phyloP scores from a whole-genome alignment of 140 eudicot species.

The Bidens hawaiensis region DNA sequence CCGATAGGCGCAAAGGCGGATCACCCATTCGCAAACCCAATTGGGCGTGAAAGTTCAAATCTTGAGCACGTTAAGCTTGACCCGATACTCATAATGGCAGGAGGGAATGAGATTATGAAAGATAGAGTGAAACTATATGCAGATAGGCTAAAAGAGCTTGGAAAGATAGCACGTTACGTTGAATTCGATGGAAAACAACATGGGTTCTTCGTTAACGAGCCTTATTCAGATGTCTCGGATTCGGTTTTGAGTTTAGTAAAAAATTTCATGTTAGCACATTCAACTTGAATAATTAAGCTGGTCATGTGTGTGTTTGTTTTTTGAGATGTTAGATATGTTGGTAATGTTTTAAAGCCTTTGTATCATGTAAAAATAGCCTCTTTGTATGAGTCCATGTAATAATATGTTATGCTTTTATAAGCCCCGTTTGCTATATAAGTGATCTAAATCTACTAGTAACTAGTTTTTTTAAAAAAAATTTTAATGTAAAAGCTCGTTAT shows the following conservation, averaged over 20 bases:
- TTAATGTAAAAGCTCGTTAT: no score
- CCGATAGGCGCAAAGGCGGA: constrained; percentile 53
- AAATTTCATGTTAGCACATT: constrained; percentile 32
- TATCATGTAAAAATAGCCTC: constrained; percentile 3
- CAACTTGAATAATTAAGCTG: constrained; percentile 14
- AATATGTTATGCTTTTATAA: background rate
- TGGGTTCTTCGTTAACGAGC: constrained; percentile 66
- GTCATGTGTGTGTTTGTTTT: background rate
- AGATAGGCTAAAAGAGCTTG: constrained; percentile 36
- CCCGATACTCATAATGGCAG: constrained; percentile 59
- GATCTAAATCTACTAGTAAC: background rate
- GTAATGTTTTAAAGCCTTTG: background rate
- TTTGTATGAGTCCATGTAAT: background rate
- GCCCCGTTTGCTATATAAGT: background rate
- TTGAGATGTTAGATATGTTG: background rate
- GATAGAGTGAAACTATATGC: constrained; percentile 61
- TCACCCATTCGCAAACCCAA: constrained; percentile 69
- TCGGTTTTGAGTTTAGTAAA: constrained; percentile 35
- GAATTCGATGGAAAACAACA: constrained; percentile 75
- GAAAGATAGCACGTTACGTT: constrained; percentile 50
- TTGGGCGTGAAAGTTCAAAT: constrained; percentile 53
- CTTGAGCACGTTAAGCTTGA: constrained; percentile 45
- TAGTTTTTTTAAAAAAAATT: no score
- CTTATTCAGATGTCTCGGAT: constrained; percentile 48
- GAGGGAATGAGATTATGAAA: constrained; percentile 57